phyloP scores from a whole-genome alignment of 2,329 filamentous ascomycete species.

The Colletotrichum sp. region DNA sequence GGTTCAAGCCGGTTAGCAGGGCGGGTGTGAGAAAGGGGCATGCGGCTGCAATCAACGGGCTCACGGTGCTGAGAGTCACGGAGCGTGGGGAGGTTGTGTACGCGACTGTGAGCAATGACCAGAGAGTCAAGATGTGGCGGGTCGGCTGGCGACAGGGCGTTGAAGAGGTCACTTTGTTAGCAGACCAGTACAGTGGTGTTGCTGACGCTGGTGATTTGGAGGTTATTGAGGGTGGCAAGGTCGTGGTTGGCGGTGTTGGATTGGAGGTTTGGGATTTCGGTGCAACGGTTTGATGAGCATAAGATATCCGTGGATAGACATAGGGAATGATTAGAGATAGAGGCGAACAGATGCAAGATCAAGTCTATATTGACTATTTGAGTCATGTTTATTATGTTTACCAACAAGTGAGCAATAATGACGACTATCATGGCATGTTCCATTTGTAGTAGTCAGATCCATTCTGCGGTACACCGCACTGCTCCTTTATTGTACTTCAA shows the following conservation, averaged over 20 bases:
- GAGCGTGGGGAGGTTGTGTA: constrained; percentile 16
- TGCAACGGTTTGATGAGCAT: background rate
- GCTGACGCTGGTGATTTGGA: constrained; percentile 63
- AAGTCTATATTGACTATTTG: background rate
- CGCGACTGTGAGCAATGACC: constrained; percentile 64
- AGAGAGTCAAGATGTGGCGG: constrained; percentile 62
- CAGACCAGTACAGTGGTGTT: constrained; percentile 61
- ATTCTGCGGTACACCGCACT: too few relatives aligned
- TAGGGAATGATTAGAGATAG: background rate
- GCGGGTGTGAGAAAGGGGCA: constrained; percentile 63
- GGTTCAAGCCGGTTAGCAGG: constrained; percentile 26
- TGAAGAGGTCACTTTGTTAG: constrained; percentile 42
- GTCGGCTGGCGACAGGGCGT: constrained; percentile 27
- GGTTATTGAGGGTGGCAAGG: constrained; percentile 31
- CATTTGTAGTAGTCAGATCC: background rate
- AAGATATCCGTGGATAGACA: background rate
- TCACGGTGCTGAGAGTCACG: constrained; percentile 39
- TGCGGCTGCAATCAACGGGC: constrained; percentile 72
- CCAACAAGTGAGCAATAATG: background rate
- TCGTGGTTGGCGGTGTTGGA: constrained; percentile 51
- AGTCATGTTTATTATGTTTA: background rate
- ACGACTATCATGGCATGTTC: too few relatives aligned
- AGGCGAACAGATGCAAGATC: background rate
- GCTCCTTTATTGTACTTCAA: too few relatives aligned
- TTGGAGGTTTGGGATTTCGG: constrained; percentile 47